Evolutionary conservation across 2,329 filamentous ascomycete genomes (phyloP).

Genomic region (Pseudodiploospora longispora): DNA sequence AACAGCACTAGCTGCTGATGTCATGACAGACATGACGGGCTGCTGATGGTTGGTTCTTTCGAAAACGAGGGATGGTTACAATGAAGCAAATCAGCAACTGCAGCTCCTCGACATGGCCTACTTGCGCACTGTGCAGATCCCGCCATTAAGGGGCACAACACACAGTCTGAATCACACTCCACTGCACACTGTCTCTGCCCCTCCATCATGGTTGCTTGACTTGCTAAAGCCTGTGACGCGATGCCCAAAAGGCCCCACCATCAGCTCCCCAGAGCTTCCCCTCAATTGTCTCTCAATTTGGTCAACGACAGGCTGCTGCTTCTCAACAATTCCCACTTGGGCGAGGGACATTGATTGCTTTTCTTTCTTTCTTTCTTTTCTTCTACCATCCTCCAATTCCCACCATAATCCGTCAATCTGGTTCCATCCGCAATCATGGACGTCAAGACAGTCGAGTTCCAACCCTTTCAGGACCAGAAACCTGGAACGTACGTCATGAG

Average conservation of each 20-base stretch:
- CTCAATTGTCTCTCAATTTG: constrained; percentile 4
- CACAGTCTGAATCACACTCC: constrained; percentile 15
- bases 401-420: neutral
- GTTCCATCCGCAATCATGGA: constrained; percentile 47
- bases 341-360: neutral
- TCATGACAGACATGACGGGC: too few species aligned
- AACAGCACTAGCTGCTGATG: too few species aligned
- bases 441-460: constrained; percentile 69
- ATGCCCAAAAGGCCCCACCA: constrained; percentile 16
- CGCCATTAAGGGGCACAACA: rapidly evolving
- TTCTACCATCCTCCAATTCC: neutral
- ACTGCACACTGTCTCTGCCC: constrained; percentile 11
- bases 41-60: too few species aligned
- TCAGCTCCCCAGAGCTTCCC: constrained; percentile 21
- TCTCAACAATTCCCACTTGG: constrained; percentile 9
- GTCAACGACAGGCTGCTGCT: constrained; percentile 8
- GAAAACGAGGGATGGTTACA: neutral
- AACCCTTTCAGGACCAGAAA: constrained; percentile 92
- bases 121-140: neutral
- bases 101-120: constrained; percentile 2
- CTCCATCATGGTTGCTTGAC: constrained; percentile 13
- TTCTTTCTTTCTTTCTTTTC: neutral
- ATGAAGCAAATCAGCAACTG: constrained; percentile 2
- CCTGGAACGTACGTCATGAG: constrained; percentile 80
- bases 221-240: constrained; percentile 11